phyloP scores from a whole-genome alignment of 2,329 filamentous ascomycete species.

The Trichophyton schoenleinii region DNA sequence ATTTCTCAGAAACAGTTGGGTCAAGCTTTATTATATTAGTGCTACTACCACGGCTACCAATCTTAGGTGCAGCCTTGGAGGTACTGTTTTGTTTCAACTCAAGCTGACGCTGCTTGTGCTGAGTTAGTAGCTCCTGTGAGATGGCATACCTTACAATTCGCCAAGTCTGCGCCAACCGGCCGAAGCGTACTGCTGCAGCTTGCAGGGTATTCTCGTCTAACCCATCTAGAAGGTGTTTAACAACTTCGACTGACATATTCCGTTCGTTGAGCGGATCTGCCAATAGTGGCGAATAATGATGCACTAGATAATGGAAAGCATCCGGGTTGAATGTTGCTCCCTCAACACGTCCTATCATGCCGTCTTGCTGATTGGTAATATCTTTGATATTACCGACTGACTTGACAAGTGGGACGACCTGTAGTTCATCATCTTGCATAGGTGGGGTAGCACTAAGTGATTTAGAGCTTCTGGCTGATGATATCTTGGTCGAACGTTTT shows the following conservation, averaged over 20 bases:
- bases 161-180: slow-evolving; percentile 48
- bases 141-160: slow-evolving; percentile 42
- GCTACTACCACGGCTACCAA: slow-evolving; percentile 14
- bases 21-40: slow-evolving; percentile 17
- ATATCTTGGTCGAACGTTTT: slow-evolving; percentile 33
- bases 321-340: slow-evolving; percentile 33
- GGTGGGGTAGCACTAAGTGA: slow-evolving; percentile 45
- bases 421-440: slow-evolving; percentile 32
- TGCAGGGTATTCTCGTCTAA: slow-evolving; percentile 44
- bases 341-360: slow-evolving; percentile 38
- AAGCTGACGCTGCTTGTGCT: slow-evolving; percentile 24
- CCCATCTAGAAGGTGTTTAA: slow-evolving; percentile 28
- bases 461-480: slow-evolving; percentile 38
- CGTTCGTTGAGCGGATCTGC: slow-evolving; percentile 16
- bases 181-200: slow-evolving; percentile 39
- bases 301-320: slow-evolving; percentile 32
- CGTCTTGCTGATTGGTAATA: slow-evolving; percentile 34
- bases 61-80: slow-evolving; percentile 21
- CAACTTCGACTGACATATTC: slow-evolving; percentile 16
- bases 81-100: slow-evolving; percentile 1
- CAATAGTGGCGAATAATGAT: slow-evolving; percentile 31
- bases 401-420: slow-evolving; percentile 41
- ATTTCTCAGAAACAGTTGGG: slow-evolving; percentile 25
- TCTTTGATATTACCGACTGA: slow-evolving; percentile 32
- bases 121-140: slow-evolving; percentile 36